A percentile compares a stretch with the other conserved stretches of the same genome.
Evolutionary conservation across 257 asterid genomes (phyloP).

Genomic region (Parsonsia alboflavescens): DNA sequence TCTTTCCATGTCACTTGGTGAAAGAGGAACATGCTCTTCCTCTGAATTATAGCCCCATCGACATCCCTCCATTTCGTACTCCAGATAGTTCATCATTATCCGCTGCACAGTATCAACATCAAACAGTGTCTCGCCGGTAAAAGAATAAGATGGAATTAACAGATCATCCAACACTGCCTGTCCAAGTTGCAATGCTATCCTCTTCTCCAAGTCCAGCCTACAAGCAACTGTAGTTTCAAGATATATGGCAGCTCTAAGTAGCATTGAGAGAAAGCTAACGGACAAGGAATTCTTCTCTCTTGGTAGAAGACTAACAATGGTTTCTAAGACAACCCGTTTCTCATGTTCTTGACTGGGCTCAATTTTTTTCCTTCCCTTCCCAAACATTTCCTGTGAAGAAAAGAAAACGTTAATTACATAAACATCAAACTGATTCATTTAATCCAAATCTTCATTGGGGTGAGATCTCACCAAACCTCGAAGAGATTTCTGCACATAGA

Average conservation of each 20-base stretch:
- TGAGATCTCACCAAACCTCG: slow-evolving; percentile 89
- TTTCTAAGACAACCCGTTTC: slow-evolving; percentile 74
- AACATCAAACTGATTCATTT: slow-evolving; percentile 7
- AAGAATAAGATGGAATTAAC: slow-evolving; percentile 61
- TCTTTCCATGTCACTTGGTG: slow-evolving; percentile 39
- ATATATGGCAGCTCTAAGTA: slow-evolving; percentile 70
- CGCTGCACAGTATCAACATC: slow-evolving; percentile 76
- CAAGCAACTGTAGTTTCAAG: slow-evolving; percentile 83
- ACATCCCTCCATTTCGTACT: slow-evolving; percentile 42
- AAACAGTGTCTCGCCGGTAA: slow-evolving; percentile 62
- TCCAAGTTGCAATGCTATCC: slow-evolving; percentile 64
- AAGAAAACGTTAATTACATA: slow-evolving; percentile 10
- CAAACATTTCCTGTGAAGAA: slow-evolving; percentile 56
- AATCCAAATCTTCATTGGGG: slow-evolving; percentile 13
- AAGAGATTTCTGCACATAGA: slow-evolving; percentile 78
- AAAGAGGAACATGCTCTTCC: slow-evolving; percentile 34
- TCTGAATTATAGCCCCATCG: slow-evolving; percentile 26
- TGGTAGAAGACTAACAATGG: slow-evolving; percentile 75
- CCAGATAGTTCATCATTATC: slow-evolving; percentile 52
- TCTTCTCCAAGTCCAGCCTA: slow-evolving; percentile 80
- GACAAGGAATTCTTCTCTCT: slow-evolving; percentile 65
- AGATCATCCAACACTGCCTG: slow-evolving; percentile 80
- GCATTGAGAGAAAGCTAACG: slow-evolving; percentile 83
- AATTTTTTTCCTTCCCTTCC: slow-evolving; percentile 64
- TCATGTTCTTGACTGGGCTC: slow-evolving; percentile 70